phyloP scores from a whole-genome alignment of 1,284 basidiomycete genomes.

The Laetiporus sulphureus region DNA sequence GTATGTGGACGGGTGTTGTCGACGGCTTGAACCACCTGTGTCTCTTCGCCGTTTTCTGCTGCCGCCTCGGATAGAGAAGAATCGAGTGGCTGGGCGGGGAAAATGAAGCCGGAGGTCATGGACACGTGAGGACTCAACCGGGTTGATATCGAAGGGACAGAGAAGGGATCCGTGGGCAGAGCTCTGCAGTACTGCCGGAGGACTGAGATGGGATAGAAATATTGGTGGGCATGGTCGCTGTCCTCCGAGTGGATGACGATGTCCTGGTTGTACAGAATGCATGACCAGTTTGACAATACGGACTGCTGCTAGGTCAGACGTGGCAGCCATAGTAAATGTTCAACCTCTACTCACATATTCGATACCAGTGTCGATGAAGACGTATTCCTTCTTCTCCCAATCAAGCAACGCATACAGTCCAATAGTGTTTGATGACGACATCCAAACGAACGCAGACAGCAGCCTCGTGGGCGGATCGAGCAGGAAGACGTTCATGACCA shows the following conservation, averaged over 20 bases:
- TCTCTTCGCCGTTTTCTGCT: neutral
- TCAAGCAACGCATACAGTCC: constrained; percentile 61
- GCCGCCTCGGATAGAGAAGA: neutral
- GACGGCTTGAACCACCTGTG: constrained; percentile 2
- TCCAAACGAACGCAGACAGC: constrained; percentile 63
- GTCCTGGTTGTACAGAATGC: constrained; percentile 51
- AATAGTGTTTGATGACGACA: constrained; percentile 39
- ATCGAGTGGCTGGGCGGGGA: constrained; percentile 16
- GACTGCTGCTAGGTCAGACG: constrained; percentile 29
- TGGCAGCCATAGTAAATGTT: neutral
- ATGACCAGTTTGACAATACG: constrained; percentile 67
- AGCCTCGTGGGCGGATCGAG: constrained; percentile 55
- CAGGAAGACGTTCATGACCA: constrained; percentile 73
- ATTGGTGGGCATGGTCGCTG: constrained; percentile 43
- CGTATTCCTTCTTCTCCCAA: constrained; percentile 57
- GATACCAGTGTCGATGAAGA: constrained; percentile 66
- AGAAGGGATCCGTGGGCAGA: constrained; percentile 19
- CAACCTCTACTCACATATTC: constrained; percentile 55
- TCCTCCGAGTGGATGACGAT: constrained; percentile 71
- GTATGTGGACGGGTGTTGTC: too few relatives aligned
- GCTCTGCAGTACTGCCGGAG: constrained; percentile 33
- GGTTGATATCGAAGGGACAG: constrained; percentile 31
- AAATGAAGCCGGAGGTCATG: constrained; percentile 25
- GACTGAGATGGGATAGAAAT: constrained; percentile 49
- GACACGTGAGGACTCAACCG: constrained; percentile 17